Percentiles rank a stretch among this genome's conserved stretches.
phyloP scores from a whole-genome alignment of 768 basidiomycete species.

The Pleurotus citrinopileatus region DNA sequence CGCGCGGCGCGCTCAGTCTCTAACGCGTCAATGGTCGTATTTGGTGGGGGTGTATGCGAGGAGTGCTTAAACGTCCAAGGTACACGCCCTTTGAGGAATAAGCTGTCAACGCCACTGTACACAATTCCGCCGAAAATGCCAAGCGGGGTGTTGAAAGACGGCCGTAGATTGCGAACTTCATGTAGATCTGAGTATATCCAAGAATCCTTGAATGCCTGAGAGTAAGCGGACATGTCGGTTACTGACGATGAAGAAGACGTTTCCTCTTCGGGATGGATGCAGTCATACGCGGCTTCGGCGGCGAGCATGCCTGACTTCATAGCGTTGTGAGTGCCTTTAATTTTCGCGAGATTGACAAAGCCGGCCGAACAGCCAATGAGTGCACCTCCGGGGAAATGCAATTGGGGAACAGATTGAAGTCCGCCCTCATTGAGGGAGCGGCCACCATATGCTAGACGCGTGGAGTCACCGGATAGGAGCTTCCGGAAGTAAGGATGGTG shows the following conservation, averaged over 20 bases:
- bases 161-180: conserved; percentile 89
- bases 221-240: conserved; percentile 72
- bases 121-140: conserved; percentile 85
- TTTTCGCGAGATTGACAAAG: conserved; percentile 95
- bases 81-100: conserved; percentile 79
- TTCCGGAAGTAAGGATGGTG: conserved; percentile 89
- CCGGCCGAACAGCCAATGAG: conserved; percentile 94
- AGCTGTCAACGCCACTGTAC: conserved; percentile 86
- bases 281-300: conserved; percentile 80
- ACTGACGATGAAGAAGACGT: conserved; percentile 17
- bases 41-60: background rate
- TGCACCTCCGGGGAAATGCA: conserved; percentile 91
- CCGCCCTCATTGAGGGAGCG: conserved; percentile 93
- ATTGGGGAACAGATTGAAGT: conserved; percentile 81
- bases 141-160: conserved; percentile 77
- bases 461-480: conserved; percentile 58
- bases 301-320: conserved; percentile 99
- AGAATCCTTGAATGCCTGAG: conserved; percentile 62
- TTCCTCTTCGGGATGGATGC: conserved; percentile 36
- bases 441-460: conserved; percentile 88
- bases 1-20: conserved; percentile 67
- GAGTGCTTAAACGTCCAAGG: conserved; percentile 84
- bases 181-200: conserved; percentile 87
- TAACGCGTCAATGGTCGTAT: conserved; percentile 45
- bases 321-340: conserved; percentile 97